These are phyloP conservation scores for Colletotrichum australisinense DNA, from an alignment of 2,329 filamentous ascomycete genomes.

Conservation along the genomic window DNA sequence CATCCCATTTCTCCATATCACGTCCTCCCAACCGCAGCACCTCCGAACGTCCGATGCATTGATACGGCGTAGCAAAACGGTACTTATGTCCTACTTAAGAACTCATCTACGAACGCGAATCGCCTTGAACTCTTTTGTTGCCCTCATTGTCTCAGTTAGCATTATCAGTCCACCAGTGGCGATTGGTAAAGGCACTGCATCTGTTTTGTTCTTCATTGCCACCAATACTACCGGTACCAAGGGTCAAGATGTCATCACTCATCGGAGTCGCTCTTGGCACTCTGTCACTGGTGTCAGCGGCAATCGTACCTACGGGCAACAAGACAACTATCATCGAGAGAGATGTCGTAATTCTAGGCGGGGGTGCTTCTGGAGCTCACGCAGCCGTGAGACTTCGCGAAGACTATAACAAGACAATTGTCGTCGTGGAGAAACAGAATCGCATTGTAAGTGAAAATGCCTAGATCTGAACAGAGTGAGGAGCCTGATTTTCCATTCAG, in stretches of 20 bases:
- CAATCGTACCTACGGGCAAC: not conserved
- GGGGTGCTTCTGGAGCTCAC: slow-evolving; percentile 50
- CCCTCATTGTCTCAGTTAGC: too few relatives aligned
- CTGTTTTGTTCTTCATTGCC: not conserved
- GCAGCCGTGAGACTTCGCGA: slow-evolving; percentile 50
- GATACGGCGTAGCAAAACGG: not conserved
- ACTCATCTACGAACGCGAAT: too few relatives aligned
- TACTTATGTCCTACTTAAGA: not conserved
- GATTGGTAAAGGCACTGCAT: not conserved
- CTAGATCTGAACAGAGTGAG: slow-evolving; percentile 1
- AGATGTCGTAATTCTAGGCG: slow-evolving; percentile 51
- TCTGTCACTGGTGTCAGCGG: not conserved
- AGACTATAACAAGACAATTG: slow-evolving; percentile 46
- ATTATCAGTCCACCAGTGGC: not conserved
- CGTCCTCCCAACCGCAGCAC: not conserved
- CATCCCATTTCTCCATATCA: not conserved
- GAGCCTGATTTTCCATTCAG: slow-evolving; percentile 39
- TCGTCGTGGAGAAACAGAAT: slow-evolving; percentile 49
- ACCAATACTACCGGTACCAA: not conserved
- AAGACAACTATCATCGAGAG: slow-evolving; percentile 36
- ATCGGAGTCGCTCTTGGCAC: not conserved
- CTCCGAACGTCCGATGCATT: not conserved
- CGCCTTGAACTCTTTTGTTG: too few relatives aligned
- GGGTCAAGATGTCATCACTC: not conserved
- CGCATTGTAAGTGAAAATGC: slow-evolving; percentile 41